Base-by-base conservation (phyloP, 768 basidiomycete genomes). In the Russula lepida region DNA sequence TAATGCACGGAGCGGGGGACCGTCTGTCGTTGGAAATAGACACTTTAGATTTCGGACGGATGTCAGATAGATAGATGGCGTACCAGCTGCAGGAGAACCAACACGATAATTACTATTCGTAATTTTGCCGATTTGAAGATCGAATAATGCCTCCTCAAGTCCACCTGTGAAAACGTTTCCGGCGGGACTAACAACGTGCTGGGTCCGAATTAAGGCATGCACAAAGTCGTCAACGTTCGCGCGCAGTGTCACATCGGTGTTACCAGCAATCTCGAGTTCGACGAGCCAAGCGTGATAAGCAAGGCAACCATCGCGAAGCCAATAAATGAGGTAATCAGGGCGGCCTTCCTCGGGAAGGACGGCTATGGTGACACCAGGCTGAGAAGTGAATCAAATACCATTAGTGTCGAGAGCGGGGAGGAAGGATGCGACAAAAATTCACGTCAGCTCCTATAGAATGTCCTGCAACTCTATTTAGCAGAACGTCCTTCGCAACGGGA, bases 61-160 rank as follows among this genome's bases (percentile, higher is more conserved):
- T 12, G 3, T 13, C 32, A 8, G 25, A 39, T 50, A 19, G 8
- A 25, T 6, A 19, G 21, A 52, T 48, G 52, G 6, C 57, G 7
- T 39, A 63, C 62, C 57, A 7, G 62, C 62, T 4, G 56, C 43
- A 5, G 57, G 62, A 35, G 57, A 39, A 21, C 62, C 53, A 41
- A 54, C 17, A 13, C 62, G 56, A 1, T 3, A 19, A n/a, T 6
- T 13, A 21, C 4, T 2, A 39, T 50, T 17, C 39, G 30, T 53
- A 39, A 63, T 28, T 37, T 30, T 12, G 21, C 2, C 8, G 11
- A 63, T 23, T 0, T 59, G 21, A n/a, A 59, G n/a, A 32, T 55
- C 56, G 27, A 63, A 63, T n/a, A 54, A 43, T 6, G 62, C 51
- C 53, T 63, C 62, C 30, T 59, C 57, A 5, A 63, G 23, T 9